Base-by-base conservation (phyloP, 73 alveolate species). In the Stentor roeselii region DNA sequence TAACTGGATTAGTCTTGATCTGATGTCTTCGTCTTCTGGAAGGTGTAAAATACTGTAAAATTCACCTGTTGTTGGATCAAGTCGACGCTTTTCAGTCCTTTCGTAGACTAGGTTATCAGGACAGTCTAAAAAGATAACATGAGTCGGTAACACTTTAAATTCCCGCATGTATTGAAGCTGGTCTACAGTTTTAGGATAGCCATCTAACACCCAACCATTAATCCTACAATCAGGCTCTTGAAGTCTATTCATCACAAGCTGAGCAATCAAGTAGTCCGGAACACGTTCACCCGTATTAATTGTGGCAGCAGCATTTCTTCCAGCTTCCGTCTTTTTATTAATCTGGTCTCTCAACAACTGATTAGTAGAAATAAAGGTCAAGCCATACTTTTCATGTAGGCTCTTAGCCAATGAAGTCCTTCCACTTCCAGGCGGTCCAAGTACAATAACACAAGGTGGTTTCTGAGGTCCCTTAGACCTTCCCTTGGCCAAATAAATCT, bases 361-460 rank as follows among this genome's bases (percentile, higher is more conserved):
- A 74, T 88, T 87, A 3, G 96, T 90, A 30, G 95, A 90, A 36
- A 95, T 80, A 82, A 89, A 96, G 37, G 93, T 94, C 36, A 97
- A 88, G 35, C 97, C 98, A 87, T 89, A 95, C 80, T 83, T 89
- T 50, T 89, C 59, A 21, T 97, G 92, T 37, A 97, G 85, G n/a
- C 58, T 74, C 38, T 82, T 83, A 60, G 97, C 98, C 58, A 91
- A 89, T 87, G 98, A 91, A 27, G 96, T 86, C 84, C 97, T 95
- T 3, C 98, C 98, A 14, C 93, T 83, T 32, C 99, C 98, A 42
- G 99, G 99, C 35, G 99, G 99, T 21, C 98, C 99, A 3, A 95
- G 87, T 6, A 97, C 74, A 58, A 97, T 78, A 31, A 97, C 95
- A 83, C 97, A 90, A 30, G 99, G 99, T 3, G 98, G 98, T 87